These are phyloP conservation scores for Herpotrichia juniperi DNA, from an alignment of 2,329 filamentous ascomycete species.

Conservation along the genomic window DNA sequence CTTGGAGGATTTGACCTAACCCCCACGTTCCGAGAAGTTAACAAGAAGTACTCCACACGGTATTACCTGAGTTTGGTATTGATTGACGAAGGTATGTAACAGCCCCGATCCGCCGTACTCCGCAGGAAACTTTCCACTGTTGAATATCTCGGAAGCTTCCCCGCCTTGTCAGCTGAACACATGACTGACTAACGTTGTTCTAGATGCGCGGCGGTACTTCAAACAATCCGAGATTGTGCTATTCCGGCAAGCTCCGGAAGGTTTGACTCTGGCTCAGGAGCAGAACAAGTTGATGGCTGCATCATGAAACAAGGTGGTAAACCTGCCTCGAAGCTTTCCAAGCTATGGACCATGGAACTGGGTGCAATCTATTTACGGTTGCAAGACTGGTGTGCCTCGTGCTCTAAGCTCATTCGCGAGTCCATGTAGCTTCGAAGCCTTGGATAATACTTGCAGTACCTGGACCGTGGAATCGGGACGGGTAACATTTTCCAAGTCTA, in stretches of 20 bases:
- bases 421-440: not conserved
- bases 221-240: conserved; percentile 99
- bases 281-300: conserved; percentile 52
- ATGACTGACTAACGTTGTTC: conserved; percentile 15
- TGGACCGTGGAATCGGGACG: conserved; percentile 4
- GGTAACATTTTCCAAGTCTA: not conserved
- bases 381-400: not conserved
- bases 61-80: conserved; percentile 97
- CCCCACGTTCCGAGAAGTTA: conserved; percentile 97
- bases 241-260: conserved; percentile 74
- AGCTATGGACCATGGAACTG: conserved; percentile 2
- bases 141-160: conserved; percentile 19
- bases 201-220: conserved; percentile 95
- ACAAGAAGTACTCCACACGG: conserved; percentile 98
- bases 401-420: not conserved
- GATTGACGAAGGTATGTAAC: conserved; percentile 80
- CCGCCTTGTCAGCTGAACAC: conserved; percentile 23
- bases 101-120: not conserved
- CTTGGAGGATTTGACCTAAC: conserved; percentile 97
- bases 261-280: conserved; percentile 54
- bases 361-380: not conserved
- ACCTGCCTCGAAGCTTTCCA: not conserved
- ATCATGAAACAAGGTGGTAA: conserved; percentile 27
- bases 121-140: conserved; percentile 1
- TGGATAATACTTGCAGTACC: not conserved